These are phyloP conservation scores for Beauveria sp. DNA, from an alignment of 2,329 filamentous ascomycete species.

Conservation along the genomic window DNA sequence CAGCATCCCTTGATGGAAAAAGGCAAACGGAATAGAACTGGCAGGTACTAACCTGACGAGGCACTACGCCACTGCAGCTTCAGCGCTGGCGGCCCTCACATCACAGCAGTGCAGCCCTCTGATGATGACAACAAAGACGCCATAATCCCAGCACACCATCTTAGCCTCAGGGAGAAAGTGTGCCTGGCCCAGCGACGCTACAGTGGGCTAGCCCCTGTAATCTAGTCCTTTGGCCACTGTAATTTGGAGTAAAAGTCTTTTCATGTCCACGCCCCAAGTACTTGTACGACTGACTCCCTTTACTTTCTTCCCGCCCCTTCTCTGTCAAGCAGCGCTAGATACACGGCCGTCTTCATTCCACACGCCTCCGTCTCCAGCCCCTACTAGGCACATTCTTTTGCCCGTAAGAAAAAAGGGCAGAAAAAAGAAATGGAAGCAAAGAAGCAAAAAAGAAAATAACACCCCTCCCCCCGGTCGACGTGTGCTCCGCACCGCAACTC, in stretches of 20 bases:
- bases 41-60: too few relatives aligned
- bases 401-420: neutral
- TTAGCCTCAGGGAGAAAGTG: neutral
- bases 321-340: neutral
- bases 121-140: neutral
- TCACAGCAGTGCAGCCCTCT: too few relatives aligned
- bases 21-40: neutral
- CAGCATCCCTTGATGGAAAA: neutral
- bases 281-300: neutral
- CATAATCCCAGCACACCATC: neutral
- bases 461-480: conserved; percentile 1
- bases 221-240: neutral
- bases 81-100: neutral
- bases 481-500: conserved; percentile 7
- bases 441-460: conserved; percentile 10
- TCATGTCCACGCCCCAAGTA: neutral
- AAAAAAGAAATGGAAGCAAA: conserved; percentile 11
- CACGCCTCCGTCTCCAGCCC: neutral
- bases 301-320: neutral
- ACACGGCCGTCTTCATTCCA: conserved; percentile 3
- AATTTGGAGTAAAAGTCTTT: neutral
- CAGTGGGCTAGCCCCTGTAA: neutral
- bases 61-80: neutral
- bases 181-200: neutral
- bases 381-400: neutral